Conservation (phyloP, 208 protist species). For the Sergeia podlipaevii region DNA sequence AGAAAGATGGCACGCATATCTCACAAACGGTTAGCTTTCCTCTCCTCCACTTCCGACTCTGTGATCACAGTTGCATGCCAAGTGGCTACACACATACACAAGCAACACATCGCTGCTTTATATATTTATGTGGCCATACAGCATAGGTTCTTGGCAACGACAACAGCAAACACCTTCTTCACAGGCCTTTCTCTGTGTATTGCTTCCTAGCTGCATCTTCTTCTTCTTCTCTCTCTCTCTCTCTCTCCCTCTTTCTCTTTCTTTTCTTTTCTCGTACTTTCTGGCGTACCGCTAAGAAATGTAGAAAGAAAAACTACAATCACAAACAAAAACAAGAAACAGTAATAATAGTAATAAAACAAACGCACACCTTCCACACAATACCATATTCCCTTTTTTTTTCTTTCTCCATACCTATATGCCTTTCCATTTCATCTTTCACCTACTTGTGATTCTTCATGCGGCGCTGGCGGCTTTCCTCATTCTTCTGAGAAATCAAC, state of each 20-base stretch:
- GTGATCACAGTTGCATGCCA: too few relatives aligned
- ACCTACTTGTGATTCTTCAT: conserved; percentile 77
- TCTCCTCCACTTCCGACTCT: too few relatives aligned
- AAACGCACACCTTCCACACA: neutral
- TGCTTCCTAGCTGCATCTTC: too few relatives aligned
- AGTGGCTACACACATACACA: too few relatives aligned
- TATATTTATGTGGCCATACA: too few relatives aligned
- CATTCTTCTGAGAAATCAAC: conserved; percentile 88
- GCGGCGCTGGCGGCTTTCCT: conserved; percentile 85
- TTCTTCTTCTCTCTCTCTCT: too few relatives aligned
- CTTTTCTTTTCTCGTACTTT: conserved; percentile 3
- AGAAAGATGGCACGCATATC: too few relatives aligned
- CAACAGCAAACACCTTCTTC: too few relatives aligned
- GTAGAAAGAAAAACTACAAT: conserved; percentile 1
- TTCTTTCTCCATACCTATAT: conserved; percentile 1
- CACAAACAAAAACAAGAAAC: conserved; percentile 10
- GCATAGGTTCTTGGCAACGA: too few relatives aligned
- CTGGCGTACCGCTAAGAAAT: neutral
- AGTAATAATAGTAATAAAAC: neutral
- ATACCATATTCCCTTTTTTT: conserved; percentile 2
- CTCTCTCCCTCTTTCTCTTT: conserved; percentile 1
- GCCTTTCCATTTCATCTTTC: neutral
- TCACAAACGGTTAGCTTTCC: too few relatives aligned
- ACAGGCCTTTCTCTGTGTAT: too few relatives aligned
- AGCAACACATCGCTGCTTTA: too few relatives aligned